Percentiles rank a stretch among this genome's conserved stretches.
These are phyloP conservation scores for Aureobasidium sp. DNA, from an alignment of 2,329 filamentous ascomycete genomes.

Conservation along the genomic window DNA sequence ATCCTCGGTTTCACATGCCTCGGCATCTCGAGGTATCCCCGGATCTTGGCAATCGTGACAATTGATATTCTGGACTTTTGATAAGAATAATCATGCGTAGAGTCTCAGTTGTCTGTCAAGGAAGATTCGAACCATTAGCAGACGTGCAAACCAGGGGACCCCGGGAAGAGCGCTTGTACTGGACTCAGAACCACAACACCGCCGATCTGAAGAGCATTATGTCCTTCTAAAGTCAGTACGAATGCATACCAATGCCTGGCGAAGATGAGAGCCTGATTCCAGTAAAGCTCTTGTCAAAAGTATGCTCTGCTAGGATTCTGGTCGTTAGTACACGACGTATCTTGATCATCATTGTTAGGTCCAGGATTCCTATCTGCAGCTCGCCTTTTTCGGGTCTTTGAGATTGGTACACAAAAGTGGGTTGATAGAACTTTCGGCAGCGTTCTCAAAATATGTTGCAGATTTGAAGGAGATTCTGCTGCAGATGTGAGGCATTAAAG, in stretches of 20 bases:
- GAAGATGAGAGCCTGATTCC: background rate
- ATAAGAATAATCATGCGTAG: background rate
- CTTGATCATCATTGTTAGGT: background rate
- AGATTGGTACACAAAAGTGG: background rate
- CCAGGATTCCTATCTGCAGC: background rate
- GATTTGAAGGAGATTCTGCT: background rate
- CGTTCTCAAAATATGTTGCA: background rate
- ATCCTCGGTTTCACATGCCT: slow-evolving; percentile 10
- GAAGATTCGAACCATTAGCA: background rate
- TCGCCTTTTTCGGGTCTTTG: background rate
- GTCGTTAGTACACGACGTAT: background rate
- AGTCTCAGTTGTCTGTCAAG: background rate
- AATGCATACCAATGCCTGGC: background rate
- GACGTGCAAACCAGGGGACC: background rate
- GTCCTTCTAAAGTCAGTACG: background rate
- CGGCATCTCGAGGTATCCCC: background rate
- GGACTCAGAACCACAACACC: background rate
- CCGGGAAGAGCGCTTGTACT: background rate
- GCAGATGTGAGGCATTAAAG: background rate
- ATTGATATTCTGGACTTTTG: background rate
- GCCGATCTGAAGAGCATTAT: background rate
- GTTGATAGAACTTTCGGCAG: background rate
- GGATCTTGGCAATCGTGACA: background rate
- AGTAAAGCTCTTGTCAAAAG: background rate
- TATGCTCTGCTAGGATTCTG: background rate